phyloP scores from a whole-genome alignment of 1,284 basidiomycete species.

The Trametes hirsuta region DNA sequence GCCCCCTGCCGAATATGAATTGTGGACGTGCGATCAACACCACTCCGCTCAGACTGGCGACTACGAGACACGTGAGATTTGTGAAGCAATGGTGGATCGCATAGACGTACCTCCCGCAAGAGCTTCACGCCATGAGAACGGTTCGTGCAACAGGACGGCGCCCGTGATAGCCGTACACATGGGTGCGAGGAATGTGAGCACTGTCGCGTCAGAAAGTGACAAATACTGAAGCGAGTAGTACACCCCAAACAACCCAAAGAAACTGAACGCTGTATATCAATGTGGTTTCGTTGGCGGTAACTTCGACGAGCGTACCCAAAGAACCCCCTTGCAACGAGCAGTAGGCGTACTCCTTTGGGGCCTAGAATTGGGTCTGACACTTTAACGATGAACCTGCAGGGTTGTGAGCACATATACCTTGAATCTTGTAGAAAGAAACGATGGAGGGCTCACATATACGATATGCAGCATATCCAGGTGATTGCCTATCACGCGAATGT shows the following conservation, averaged over 20 bases:
- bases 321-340: conserved; percentile 64
- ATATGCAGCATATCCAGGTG: conserved; percentile 47
- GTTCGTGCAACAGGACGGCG: conserved; percentile 69
- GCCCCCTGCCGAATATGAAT: conserved; percentile 36
- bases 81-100: conserved; percentile 32
- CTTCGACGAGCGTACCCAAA: conserved; percentile 48
- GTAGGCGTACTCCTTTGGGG: conserved; percentile 63
- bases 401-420: not conserved
- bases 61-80: conserved; percentile 24
- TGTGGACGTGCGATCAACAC: conserved; percentile 50
- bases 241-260: conserved; percentile 64
- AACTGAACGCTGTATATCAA: conserved; percentile 38
- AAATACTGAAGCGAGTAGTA: conserved; percentile 68
- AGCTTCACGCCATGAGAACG: conserved; percentile 59
- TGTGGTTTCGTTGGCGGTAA: too few species aligned
- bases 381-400: conserved; percentile 45
- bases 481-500: conserved; percentile 37
- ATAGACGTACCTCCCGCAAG: conserved; percentile 60
- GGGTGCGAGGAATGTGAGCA: conserved; percentile 77
- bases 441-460: conserved; percentile 40
- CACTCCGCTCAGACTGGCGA: conserved; percentile 53
- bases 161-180: conserved; percentile 72
- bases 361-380: conserved; percentile 70
- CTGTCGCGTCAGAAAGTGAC: conserved; percentile 74
- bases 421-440: not conserved